phyloP scores from a whole-genome alignment of 306 rosid genomes.

The Biancaea sappan region DNA sequence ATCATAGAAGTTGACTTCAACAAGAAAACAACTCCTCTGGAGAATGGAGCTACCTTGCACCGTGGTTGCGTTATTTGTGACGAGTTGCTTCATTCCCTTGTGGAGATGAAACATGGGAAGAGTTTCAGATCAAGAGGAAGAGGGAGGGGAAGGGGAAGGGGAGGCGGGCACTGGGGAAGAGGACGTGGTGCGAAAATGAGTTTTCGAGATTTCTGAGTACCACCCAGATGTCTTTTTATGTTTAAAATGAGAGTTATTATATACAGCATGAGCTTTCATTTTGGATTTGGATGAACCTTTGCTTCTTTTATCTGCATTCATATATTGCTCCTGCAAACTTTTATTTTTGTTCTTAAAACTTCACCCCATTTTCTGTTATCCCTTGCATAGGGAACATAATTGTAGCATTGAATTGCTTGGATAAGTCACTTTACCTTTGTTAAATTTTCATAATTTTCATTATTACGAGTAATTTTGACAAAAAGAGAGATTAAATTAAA shows the following conservation, averaged over 20 bases:
- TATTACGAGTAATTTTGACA: no score
- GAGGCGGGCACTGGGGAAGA: slow-evolving; percentile 56
- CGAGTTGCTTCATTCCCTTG: slow-evolving; percentile 85
- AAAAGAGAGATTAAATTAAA: no score
- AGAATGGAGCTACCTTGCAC: slow-evolving; percentile 78
- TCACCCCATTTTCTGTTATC: background rate
- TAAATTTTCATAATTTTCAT: no score
- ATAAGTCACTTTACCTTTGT: no score
- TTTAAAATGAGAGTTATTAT: background rate
- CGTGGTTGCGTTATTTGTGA: slow-evolving; percentile 92
- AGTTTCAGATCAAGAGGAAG: slow-evolving; percentile 64
- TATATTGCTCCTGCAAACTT: slow-evolving; percentile 5
- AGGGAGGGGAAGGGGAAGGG: slow-evolving; percentile 55
- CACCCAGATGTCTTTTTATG: background rate
- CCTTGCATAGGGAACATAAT: background rate
- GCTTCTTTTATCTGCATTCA: background rate
- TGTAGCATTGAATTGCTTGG: background rate
- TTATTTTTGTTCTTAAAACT: background rate
- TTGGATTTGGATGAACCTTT: background rate
- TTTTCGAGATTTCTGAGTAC: slow-evolving; percentile 76
- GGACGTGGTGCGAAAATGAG: slow-evolving; percentile 91
- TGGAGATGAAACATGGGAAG: slow-evolving; percentile 87
- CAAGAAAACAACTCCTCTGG: slow-evolving; percentile 90
- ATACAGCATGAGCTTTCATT: slow-evolving; percentile 9
- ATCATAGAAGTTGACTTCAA: slow-evolving; percentile 92